Base-by-base conservation (phyloP, 345 rosid genomes). In the Nephelium lappaceum region DNA sequence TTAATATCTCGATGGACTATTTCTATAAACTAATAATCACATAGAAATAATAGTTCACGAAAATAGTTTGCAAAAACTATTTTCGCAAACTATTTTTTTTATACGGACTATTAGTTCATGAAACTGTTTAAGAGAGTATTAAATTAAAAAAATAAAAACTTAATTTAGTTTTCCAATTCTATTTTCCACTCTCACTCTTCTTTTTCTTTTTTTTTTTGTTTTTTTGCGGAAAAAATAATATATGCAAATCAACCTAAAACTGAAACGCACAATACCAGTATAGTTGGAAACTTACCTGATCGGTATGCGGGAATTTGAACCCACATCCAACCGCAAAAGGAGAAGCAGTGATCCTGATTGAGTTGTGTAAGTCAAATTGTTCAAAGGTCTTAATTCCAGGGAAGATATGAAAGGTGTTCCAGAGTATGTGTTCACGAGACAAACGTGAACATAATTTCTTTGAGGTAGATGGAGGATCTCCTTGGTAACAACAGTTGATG, bases 341-440 rank as follows among this genome's bases (percentile, higher is more conserved):
- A 74, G 77, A 1, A 23, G 41, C 2, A 74, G n/a, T n/a, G n/a
- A n/a, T 23, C 69, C 60, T 6, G 60, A 74, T 10, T 45, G 67
- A 24, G 83, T 63, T 0, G 12, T 21, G 24, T 70, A 80, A 43
- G 79, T 69, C 0, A 68, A 43, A 66, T 55, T 77, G 11, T 7
- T 70, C 27, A 80, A 5, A 1, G 61, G 77, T 69, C 86, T 73
- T 0, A 77, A 25, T 18, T 83, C 83, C 11, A 79, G 31, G 5
- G 77, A 63, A 38, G 80, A 76, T 18, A 79, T 19, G 41, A 67
- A 81, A 61, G 81, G 83, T 5, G 78, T 68, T 4, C 81, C 79
- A 9, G n/a, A 21, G 0, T 64, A 68, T 5, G 62, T 80, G 21
- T 83, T 79, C 0, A 53, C 3, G 5, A 74, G 77, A 43, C 77